Base-by-base conservation (phyloP, 176 grass and related monocot genomes). In the Canna indica region DNA sequence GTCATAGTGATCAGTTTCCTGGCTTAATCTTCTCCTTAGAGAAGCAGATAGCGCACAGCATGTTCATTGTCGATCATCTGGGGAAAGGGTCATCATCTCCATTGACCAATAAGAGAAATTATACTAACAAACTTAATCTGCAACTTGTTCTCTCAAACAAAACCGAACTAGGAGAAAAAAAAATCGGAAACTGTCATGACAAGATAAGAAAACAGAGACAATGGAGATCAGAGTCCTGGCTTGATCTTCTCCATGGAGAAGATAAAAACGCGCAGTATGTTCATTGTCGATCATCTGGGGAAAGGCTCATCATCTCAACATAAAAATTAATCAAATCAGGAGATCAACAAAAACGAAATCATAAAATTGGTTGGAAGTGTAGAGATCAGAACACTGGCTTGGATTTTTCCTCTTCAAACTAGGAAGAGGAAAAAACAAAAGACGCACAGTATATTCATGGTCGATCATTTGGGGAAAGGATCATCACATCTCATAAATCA, bases 401-500 rank as follows among this genome's bases (percentile, higher is more conserved):
- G 31, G 16, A 20, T n/a, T 63, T 34, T 63, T 33, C 60, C 24
- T n/a, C 0, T 30, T 35, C 60, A 20, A 63, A 63, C 5, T 27
- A 26, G 25, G 34, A 16, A 14, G n/a, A 34, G 60, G 17, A 56
- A 34, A 63, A 18, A 63, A 3, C 7, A 13, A 26, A 63, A 63
- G 5, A 63, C 60, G 60, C 60, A 13, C 28, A 63, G 25, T 35
- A 30, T 35, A 34, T 63, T 63, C 60, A 63, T n/a, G 4, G 60
- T 63, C 60, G 60, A 35, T 63, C 60, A 63, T 63, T 63, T 22
- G 60, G 60, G 60, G 60, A 66, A 66, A 66, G 63, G 63, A 66
- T 66, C 63, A 38, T 66, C 63, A 66, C 63, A 66, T 66, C 63
- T 1, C 33, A 10, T 5, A 62, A 24, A 66, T 0, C 30, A 66